phyloP scores from a whole-genome alignment of 163 green algal species.

The Trebouxiophyceae sp. region DNA sequence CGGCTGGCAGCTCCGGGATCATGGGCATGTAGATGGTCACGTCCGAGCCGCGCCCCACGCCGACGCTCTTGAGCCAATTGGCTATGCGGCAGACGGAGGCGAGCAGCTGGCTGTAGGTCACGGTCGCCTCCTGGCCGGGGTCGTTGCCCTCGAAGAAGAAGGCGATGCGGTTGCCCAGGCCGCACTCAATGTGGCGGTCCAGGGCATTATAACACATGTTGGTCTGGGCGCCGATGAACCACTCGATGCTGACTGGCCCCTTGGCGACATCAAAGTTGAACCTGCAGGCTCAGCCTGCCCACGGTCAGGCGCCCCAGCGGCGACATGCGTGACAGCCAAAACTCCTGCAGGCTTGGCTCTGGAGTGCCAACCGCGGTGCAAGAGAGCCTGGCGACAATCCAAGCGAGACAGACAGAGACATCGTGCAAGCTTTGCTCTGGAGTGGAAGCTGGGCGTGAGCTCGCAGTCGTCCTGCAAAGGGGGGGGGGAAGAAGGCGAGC shows the following conservation, averaged over 20 bases:
- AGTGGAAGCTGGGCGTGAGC: no score
- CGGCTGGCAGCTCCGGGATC: conserved; percentile 32
- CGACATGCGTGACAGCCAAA: no score
- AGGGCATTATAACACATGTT: conserved; percentile 74
- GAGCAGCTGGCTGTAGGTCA: conserved; percentile 39
- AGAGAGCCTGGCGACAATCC: no score
- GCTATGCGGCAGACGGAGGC: conserved; percentile 22
- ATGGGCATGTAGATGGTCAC: conserved; percentile 89
- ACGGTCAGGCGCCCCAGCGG: no score
- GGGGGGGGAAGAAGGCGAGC: no score
- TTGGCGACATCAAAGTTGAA: conserved; percentile 62
- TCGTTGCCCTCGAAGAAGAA: conserved; percentile 55
- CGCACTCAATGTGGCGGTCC: conserved; percentile 63
- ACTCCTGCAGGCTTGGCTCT: no score
- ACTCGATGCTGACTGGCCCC: conserved; percentile 52
- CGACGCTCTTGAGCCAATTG: conserved; percentile 14
- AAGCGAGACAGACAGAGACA: no score
- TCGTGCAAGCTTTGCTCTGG: no score
- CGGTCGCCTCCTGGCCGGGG: conserved; percentile 10
- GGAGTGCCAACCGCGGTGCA: no score
- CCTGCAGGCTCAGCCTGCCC: no score
- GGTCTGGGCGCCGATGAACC: conserved; percentile 66
- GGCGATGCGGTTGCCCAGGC: conserved; percentile 41
- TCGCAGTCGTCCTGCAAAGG: no score
- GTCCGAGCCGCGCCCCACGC: conserved; percentile 63